Base-by-base conservation (phyloP, 768 basidiomycete genomes). In the Rhodotorula paludigena region DNA sequence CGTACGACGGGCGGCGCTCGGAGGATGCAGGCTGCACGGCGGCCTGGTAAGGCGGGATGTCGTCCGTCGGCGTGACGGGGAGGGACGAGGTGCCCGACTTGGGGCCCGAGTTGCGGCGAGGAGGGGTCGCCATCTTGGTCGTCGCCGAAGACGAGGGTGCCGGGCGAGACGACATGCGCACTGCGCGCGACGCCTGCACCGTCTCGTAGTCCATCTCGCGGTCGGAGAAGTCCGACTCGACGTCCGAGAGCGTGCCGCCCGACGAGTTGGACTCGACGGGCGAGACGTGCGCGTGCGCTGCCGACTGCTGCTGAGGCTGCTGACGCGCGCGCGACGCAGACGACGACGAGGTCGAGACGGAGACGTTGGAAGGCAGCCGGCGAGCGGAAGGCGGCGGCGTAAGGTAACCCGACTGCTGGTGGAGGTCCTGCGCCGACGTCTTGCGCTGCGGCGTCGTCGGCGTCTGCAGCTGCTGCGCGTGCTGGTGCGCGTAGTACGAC, bases 41-140 rank as follows among this genome's bases (percentile, higher is more conserved):
- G 16, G 54, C 30, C 8, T 49, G 14, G 64, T 57, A 71, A 15
- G 54, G 58, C 35, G 69, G 55, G 47, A 63, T 57, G 36, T 72
- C 66, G 62, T 72, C 70, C 18, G 66, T 72, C 25, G 70, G 70
- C 10, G 70, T 72, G 35, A 72, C 56, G 28, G 70, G 70, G 1
- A 60, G 48, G 5, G 60, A 66, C 18, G 63, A 56, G 14, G 21
- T 2, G 53, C 51, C 39, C 14, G 54, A 33, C 52, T 39, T 38
- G 54, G 25, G 25, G 38, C 14, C 38, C 53, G 36, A 25, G 12
- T 25, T 23, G 12, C 30, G 64, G 8, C 42, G 69, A 39, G 42
- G 35, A 14, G 58, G 15, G 48, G 47, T 39, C 25, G 59, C 10
- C 49, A 51, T 41, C 54, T 57, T 52, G 33, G 57, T n/a, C n/a